Base-by-base conservation (phyloP, 805 yeast species). In the Kluyveromyces nonfermentans region DNA sequence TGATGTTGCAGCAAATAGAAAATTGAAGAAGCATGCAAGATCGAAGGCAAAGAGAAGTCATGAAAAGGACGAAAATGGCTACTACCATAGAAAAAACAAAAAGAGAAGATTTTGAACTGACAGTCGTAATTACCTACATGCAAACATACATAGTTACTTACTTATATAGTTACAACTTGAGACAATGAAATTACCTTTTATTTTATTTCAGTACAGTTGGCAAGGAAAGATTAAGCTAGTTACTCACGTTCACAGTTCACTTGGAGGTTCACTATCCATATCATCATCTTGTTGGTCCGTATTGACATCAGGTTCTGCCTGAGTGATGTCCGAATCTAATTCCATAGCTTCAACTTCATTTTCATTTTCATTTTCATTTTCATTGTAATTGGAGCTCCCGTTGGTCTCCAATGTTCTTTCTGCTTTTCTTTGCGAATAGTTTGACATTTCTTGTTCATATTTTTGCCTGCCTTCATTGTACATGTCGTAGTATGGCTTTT, bases 401-500 rank as follows among this genome's bases (percentile, higher is more conserved):
- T 48, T 48, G 28, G 44, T 47, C 19, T 46, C 55, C n/a, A 48
- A 55, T 34, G 50, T 50, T n/a, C 40, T 44, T 17, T 40, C 43
- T 14, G 46, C 54, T 32, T 39, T 46, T 40, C 46, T 51, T 46
- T 42, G 44, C 6, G 55, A 47, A 51, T 78, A 79, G 7, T 62
- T 75, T 42, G 68, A 75, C 81, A 86, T 78, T 56, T 87, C 95
- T 41, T 70, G 72, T 42, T 77, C 76, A 58, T 86, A 88, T 58
- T 95, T 74, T 45, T 74, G 74, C 55, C 82, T 78, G 52, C 86
- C 96, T 41, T 82, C 84, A 56, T 81, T 89, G 58, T 82, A 87
- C 42, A 83, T 63, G 45, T 82, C 80, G 54, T 78, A 78, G 60
- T 77, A 89, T 2, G 89, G 88, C 50, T 76, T 77, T 45, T 85